Base-by-base conservation (phyloP, 148 eudicot genomes). In the Talinum fruticosum region DNA sequence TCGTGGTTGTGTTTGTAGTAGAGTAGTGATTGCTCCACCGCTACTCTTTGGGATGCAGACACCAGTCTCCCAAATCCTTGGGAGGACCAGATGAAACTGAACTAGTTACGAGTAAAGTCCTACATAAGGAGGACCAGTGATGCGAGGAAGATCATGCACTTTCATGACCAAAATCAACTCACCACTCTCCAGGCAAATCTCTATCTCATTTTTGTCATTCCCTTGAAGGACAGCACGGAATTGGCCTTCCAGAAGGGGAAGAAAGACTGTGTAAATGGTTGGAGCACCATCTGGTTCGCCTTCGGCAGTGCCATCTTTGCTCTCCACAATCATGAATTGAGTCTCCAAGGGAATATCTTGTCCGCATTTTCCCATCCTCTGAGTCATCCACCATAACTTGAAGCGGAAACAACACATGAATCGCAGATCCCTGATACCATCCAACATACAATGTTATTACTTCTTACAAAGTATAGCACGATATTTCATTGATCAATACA, bases 361-460 rank as follows among this genome's bases (percentile, higher is more conserved):
- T 68, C 99, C 97, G 33, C 88, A 87, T 19, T 86, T 87, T 8
- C 99, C 99, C 90, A 95, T 95, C 71, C 97, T 88, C 70, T 93
- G 99, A 41, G 97, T 95, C 99, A 95, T 95, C 99, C 99, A 95
- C 99, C 99, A 95, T 32, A 95, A 83, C 87, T 95, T 95, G 89
- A 95, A 95, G 6, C 98, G 92, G 84, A 95, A 95, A 76, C 87
- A 86, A 64, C 98, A 95, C 97, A 95, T 84, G 84, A 95, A 92
- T 30, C 91, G 84, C 51, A 91, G 83, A 66, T 81, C 99, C 90
- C 99, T 95, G 85, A 45, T 4, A 76, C 57, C 18, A 81, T 57
- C 47, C 47, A 41, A 67, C 16, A 53, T 4, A 71, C 8, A 45
- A 71, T 14, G 45, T 75, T 70, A 75, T 57, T 26, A 69, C 45